Evolutionary conservation across 2,329 filamentous ascomycete genomes (phyloP).

Genomic region (Corniculantispora saksenae): DNA sequence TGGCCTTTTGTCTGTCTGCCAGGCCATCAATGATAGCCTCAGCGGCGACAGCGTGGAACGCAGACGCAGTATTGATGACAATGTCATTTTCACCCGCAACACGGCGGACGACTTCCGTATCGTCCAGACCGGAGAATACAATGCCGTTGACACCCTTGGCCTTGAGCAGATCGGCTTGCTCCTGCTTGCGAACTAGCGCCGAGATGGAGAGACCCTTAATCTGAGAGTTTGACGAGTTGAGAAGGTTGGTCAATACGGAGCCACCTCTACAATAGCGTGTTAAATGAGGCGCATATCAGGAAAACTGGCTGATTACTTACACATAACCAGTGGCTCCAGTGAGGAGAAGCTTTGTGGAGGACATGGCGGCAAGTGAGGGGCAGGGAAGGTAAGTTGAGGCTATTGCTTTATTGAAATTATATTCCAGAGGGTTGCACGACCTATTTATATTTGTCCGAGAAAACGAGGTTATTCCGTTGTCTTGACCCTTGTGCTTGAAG

Average conservation of each 20-base stretch:
- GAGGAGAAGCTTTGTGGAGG: not conserved
- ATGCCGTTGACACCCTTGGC: constrained; percentile 26
- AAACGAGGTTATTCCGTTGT: not conserved
- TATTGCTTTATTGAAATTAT: not conserved
- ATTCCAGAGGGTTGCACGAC: not conserved
- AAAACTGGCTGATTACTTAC: not conserved
- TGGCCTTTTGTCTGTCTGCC: constrained; percentile 36
- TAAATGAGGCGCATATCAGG: not conserved
- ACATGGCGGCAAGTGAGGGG: not conserved
- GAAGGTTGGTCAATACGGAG: not conserved
- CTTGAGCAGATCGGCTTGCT: constrained; percentile 27
- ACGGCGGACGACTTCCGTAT: constrained; percentile 24
- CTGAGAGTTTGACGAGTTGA: constrained; percentile 14
- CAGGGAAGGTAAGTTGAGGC: not conserved
- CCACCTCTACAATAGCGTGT: not conserved
- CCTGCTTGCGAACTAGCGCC: constrained; percentile 30
- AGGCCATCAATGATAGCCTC: constrained; percentile 46
- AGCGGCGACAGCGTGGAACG: constrained; percentile 39
- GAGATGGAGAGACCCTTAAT: constrained; percentile 26
- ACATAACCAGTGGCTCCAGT: not conserved
- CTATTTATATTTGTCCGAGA: not conserved
- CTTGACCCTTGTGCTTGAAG: not conserved
- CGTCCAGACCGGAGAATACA: constrained; percentile 26
- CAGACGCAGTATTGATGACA: constrained; percentile 45
- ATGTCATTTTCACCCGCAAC: constrained; percentile 33